Percentiles rank a stretch among this genome's conserved stretches.
Conservation (phyloP, 805 yeast species). For the Pichia paraexigua region DNA sequence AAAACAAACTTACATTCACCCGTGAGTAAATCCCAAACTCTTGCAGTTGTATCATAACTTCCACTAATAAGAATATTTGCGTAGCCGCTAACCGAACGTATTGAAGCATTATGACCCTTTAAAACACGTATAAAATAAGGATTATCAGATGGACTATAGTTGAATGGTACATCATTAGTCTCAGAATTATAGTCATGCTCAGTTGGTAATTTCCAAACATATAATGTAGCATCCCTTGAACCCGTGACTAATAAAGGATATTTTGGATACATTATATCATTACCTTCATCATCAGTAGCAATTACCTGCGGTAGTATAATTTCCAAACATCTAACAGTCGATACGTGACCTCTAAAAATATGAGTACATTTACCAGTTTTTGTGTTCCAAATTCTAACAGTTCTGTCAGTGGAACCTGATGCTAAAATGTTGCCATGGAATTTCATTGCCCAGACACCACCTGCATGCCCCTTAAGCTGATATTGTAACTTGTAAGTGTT, state of each 20-base stretch:
- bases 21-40: conserved; percentile 85
- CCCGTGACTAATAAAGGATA: conserved; percentile 73
- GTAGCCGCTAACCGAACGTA: conserved; percentile 79
- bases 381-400: conserved; percentile 91
- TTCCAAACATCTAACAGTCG: conserved; percentile 88
- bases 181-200: conserved; percentile 19
- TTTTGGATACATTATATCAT: conserved; percentile 48
- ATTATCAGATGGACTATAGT: conserved; percentile 34
- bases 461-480: conserved; percentile 80
- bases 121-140: conserved; percentile 65
- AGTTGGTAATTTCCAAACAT: conserved; percentile 70
- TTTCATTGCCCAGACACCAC: conserved; percentile 98
- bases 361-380: conserved; percentile 82
- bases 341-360: conserved; percentile 83
- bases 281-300: conserved; percentile 54
- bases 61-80: conserved; percentile 83
- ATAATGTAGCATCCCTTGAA: conserved; percentile 75
- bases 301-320: conserved; percentile 61
- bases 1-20: conserved; percentile 67
- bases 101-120: conserved; percentile 71
- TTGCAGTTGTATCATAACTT: conserved; percentile 79
- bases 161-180: conserved; percentile 16
- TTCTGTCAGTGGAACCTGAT: conserved; percentile 90
- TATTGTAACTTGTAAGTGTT: conserved; percentile 55
- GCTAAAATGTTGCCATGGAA: conserved; percentile 77